Evolutionary conservation across 2,329 filamentous ascomycete species (phyloP).

Genomic region (Sclerotinia minor): DNA sequence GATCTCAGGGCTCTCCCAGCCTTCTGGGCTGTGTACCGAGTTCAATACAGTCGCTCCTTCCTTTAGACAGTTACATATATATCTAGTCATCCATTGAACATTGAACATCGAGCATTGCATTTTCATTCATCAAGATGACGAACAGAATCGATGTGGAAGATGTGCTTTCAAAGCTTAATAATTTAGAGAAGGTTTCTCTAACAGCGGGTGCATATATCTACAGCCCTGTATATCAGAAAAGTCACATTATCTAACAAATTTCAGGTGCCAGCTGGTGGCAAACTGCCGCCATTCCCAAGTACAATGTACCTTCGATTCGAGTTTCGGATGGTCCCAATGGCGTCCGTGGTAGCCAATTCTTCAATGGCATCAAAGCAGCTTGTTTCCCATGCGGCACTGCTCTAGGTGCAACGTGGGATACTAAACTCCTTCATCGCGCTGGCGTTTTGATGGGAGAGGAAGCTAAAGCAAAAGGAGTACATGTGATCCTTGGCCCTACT

Average conservation of each 20-base stretch:
- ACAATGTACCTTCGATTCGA: conserved; percentile 41
- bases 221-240: background rate
- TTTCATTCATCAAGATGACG: conserved; percentile 14
- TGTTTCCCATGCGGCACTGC: conserved; percentile 49
- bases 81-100: background rate
- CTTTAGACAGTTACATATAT: background rate
- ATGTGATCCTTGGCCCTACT: conserved; percentile 60
- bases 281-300: conserved; percentile 38
- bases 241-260: conserved; percentile 27
- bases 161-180: conserved; percentile 54
- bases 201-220: conserved; percentile 46
- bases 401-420: conserved; percentile 66
- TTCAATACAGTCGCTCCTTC: background rate
- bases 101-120: background rate
- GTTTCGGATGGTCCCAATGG: conserved; percentile 44
- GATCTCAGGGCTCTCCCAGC: background rate
- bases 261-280: conserved; percentile 42
- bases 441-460: conserved; percentile 68
- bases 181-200: conserved; percentile 55
- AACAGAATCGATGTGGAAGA: conserved; percentile 52
- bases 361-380: conserved; percentile 47
- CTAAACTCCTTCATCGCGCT: conserved; percentile 59
- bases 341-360: conserved; percentile 41
- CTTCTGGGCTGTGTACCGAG: background rate
- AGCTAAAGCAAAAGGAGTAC: conserved; percentile 63